A percentile compares a stretch with the other conserved stretches of the same genome.
Evolutionary conservation across 2,329 filamentous ascomycete genomes (phyloP).

Genomic region (Botrytis porri): DNA sequence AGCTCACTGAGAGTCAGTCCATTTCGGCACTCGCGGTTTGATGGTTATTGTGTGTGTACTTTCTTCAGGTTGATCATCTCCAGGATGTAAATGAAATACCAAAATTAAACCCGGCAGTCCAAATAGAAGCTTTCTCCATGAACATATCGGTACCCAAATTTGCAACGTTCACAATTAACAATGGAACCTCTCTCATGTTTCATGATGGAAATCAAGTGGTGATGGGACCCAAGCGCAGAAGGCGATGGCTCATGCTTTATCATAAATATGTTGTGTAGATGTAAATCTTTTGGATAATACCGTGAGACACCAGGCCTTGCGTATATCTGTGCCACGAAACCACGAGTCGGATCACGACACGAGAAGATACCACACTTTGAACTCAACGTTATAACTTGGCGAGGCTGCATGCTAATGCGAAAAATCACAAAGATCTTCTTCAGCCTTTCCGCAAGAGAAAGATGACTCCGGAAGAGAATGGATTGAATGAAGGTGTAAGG

Average conservation of each 20-base stretch:
- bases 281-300: neutral
- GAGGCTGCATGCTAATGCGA: constrained; percentile 3
- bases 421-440: constrained; percentile 13
- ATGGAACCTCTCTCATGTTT: neutral
- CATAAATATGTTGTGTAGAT: neutral
- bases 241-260: neutral
- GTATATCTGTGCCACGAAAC: neutral
- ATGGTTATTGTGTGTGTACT: neutral
- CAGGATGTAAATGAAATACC: neutral
- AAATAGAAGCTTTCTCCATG: neutral
- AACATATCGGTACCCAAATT: neutral
- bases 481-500: neutral
- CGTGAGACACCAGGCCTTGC: constrained; percentile 1
- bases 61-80: neutral
- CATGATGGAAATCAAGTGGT: neutral
- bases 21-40: neutral
- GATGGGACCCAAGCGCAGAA: neutral
- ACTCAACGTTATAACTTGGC: constrained; percentile 7
- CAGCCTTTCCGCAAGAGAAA: neutral
- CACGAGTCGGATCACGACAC: constrained; percentile 5
- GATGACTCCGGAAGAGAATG: neutral
- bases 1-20: neutral
- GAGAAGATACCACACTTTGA: neutral
- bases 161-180: neutral
- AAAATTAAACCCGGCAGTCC: neutral